phyloP scores from a whole-genome alignment of 2,329 filamentous ascomycete genomes.

The Pseudocercospora eumusae region DNA sequence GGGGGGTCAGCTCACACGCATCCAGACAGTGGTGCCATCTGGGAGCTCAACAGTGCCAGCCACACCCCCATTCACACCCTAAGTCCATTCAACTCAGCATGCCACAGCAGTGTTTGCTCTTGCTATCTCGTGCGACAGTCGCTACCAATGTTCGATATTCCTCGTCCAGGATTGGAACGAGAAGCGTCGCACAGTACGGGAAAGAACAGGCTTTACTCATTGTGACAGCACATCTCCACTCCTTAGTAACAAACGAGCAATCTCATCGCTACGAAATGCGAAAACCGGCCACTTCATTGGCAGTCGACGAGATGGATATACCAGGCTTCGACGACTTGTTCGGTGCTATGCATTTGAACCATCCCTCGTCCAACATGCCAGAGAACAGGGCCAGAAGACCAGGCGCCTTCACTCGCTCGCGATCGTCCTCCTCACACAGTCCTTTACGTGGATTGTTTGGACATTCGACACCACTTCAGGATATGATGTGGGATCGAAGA shows the following conservation, averaged over 20 bases:
- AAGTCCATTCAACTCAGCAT: background rate
- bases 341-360: slow-evolving; percentile 15
- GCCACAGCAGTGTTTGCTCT: slow-evolving; percentile 15
- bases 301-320: slow-evolving; percentile 9
- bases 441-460: background rate
- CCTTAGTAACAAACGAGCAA: background rate
- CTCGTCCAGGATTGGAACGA: background rate
- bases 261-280: slow-evolving; percentile 4
- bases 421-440: slow-evolving; percentile 2
- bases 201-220: background rate
- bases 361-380: slow-evolving; percentile 10
- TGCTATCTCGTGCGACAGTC: slow-evolving; percentile 14
- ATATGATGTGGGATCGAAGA: slow-evolving; percentile 18
- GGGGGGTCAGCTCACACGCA: background rate
- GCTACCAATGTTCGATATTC: slow-evolving; percentile 1
- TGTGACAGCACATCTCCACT: slow-evolving; percentile 5
- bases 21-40: background rate
- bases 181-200: slow-evolving; percentile 15
- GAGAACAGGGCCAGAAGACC: slow-evolving; percentile 2
- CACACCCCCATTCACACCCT: background rate
- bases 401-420: background rate
- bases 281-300: background rate
- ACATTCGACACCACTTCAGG: background rate
- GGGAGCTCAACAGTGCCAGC: slow-evolving; percentile 9
- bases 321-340: slow-evolving; percentile 17